Evolutionary conservation across 495 filamentous ascomycete species (phyloP).

Genomic region (Penicillium coffeae): DNA sequence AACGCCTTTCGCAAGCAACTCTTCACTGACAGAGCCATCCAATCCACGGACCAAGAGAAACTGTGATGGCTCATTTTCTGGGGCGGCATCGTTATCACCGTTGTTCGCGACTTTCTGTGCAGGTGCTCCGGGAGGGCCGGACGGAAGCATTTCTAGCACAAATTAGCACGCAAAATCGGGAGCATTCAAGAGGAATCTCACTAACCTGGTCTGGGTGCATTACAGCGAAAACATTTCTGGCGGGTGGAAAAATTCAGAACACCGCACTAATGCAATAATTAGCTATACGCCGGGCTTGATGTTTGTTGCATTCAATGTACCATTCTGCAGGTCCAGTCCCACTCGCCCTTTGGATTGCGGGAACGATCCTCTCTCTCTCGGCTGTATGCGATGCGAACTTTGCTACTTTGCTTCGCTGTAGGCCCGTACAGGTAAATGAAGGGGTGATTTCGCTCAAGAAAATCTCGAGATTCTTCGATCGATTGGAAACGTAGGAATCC

Average conservation of each 20-base stretch:
- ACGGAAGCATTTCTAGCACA: conserved; percentile 17
- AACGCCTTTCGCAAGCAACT: conserved; percentile 73
- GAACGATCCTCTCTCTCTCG: conserved; percentile 55
- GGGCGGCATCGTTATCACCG: conserved; percentile 77
- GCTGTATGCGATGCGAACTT: conserved; percentile 56
- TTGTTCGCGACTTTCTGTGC: conserved; percentile 50
- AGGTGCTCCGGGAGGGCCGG: conserved; percentile 31
- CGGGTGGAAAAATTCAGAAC: conserved; percentile 69
- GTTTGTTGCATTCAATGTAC: conserved; percentile 41
- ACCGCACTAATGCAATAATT: conserved; percentile 52
- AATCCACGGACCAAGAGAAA: conserved; percentile 76
- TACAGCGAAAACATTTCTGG: conserved; percentile 69
- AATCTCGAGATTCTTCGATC: conserved; percentile 57
- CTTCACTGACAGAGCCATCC: conserved; percentile 70
- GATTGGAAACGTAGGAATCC: conserved; percentile 65
- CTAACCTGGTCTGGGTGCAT: conserved; percentile 66
- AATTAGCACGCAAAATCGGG: conserved; percentile 16
- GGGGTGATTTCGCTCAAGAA: conserved; percentile 65
- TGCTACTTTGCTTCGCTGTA: conserved; percentile 49
- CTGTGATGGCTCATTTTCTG: conserved; percentile 71
- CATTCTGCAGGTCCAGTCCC: conserved; percentile 73
- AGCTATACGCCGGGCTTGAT: conserved; percentile 2
- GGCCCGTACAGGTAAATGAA: conserved; percentile 54
- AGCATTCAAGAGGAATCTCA: conserved; percentile 1
- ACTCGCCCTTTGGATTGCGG: conserved; percentile 52